Percentiles rank a stretch among this genome's conserved stretches.
Evolutionary conservation across 2,329 filamentous ascomycete species (phyloP).

Genomic region (Trichoderma guizhouense): DNA sequence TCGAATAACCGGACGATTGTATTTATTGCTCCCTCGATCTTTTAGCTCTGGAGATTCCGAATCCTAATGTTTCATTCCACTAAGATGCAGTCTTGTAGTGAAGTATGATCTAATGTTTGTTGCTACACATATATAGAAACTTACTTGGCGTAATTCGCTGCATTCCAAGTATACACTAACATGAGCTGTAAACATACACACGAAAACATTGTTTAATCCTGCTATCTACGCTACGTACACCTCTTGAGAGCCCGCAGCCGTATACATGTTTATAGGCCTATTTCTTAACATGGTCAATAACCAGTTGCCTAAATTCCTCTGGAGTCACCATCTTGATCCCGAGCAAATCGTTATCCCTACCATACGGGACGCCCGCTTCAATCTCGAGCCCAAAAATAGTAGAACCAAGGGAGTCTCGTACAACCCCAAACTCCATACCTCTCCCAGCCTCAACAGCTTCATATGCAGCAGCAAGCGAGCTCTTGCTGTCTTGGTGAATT

Average conservation of each 20-base stretch:
- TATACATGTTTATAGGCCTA: neutral
- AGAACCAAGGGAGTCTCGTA: neutral
- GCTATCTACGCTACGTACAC: neutral
- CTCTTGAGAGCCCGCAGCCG: neutral
- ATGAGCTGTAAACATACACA: neutral
- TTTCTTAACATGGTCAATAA: neutral
- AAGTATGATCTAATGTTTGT: neutral
- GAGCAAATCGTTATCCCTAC: neutral
- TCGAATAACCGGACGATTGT: too few species aligned
- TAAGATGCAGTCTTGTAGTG: neutral
- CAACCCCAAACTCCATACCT: neutral
- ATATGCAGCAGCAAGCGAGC: neutral
- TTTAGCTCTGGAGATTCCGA: too few species aligned
- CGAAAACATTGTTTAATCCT: neutral
- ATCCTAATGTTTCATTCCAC: neutral
- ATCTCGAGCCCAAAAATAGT: neutral
- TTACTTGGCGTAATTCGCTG: neutral
- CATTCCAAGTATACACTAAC: neutral
- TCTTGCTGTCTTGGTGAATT: neutral
- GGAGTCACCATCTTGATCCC: neutral
- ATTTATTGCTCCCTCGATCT: too few species aligned
- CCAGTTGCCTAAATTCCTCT: neutral
- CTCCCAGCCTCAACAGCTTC: neutral
- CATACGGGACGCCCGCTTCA: neutral
- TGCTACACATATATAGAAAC: neutral